Base-by-base conservation (phyloP, 352 stramenopile species). In the Globisporangium echinulatum region DNA sequence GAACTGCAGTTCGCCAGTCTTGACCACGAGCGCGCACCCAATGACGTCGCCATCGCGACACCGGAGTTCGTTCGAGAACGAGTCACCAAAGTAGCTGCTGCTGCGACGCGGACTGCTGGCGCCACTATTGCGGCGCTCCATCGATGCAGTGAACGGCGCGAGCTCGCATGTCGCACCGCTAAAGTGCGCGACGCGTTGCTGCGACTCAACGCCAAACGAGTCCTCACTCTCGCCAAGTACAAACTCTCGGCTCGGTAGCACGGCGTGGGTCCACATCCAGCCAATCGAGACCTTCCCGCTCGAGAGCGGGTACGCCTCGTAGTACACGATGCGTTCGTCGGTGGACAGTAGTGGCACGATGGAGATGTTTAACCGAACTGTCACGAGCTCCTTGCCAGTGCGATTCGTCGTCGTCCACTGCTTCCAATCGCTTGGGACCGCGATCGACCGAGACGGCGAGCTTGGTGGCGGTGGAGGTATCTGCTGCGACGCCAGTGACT, bases 321-420 rank as follows among this genome's bases (percentile, higher is more conserved):
- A 90, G 53, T 85, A 90, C 4, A 79, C 63, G 3, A 75, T 33
- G 19, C 47, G 49, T n/a, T 58, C 48, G 37, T 13, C 17, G 3
- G 15, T n/a, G 11, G 6, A 44, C 25, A 52, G 47, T 25, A 19
- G 37, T 6, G 49, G 40, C 5, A 48, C 56, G 9, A 79, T 54
- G 39, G 56, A 63, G 10, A 56, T 52, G 66, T 73, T 75, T 25
- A 73, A 39, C 3, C 79, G 66, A 38, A 89, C 68, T 53, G 67
- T 74, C 0, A 75, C 61, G 15, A 75, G 40, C 36, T 87, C 70
- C 48, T 67, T 69, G 14, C 57, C 74, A 4, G 63, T 81, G 10
- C 77, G 74, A 52, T 90, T 90, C 5, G 69, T 67, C 5, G 76
- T 88, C 13, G 82, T 52, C 77, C 77, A 90, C 58, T 75, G 71